A percentile compares a stretch with the other conserved stretches of the same genome.
These are phyloP conservation scores for Ecytonucleospora hepatopenaei DNA, from an alignment of 371 early-diverging fungal genomes.

Conservation along the genomic window DNA sequence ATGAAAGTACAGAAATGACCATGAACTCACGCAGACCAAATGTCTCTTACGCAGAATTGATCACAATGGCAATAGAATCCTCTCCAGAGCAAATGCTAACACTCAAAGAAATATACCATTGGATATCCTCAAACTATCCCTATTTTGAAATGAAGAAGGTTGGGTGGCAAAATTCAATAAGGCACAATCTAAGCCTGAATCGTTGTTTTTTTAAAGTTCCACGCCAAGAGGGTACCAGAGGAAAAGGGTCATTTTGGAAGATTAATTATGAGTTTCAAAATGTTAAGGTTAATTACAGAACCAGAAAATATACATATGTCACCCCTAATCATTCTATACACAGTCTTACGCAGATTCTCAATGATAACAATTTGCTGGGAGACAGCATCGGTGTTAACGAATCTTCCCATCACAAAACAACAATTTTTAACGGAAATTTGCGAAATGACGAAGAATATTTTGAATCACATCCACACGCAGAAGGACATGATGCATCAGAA, in stretches of 20 bases:
- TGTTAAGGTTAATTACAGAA: slow-evolving; percentile 31
- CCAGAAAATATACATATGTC: slow-evolving; percentile 15
- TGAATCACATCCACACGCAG: neutral
- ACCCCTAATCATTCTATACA: slow-evolving; percentile 6
- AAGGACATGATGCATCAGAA: slow-evolving; percentile 6
- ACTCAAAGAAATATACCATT: slow-evolving; percentile 55
- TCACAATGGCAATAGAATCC: slow-evolving; percentile 53
- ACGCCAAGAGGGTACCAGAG: slow-evolving; percentile 35
- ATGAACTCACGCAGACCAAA: slow-evolving; percentile 37
- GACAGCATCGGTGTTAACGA: slow-evolving; percentile 55
- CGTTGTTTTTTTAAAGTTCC: slow-evolving; percentile 55
- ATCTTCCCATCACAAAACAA: slow-evolving; percentile 42
- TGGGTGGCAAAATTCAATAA: slow-evolving; percentile 57
- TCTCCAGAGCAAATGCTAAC: slow-evolving; percentile 51
- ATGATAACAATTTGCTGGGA: slow-evolving; percentile 40
- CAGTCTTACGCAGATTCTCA: slow-evolving; percentile 45
- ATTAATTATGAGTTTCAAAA: slow-evolving; percentile 43
- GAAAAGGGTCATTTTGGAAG: slow-evolving; percentile 55
- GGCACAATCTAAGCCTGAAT: slow-evolving; percentile 56
- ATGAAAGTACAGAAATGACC: too few species aligned
- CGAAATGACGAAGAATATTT: slow-evolving; percentile 30
- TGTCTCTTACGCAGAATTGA: slow-evolving; percentile 54
- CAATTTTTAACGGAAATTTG: slow-evolving; percentile 54
- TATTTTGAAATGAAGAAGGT: slow-evolving; percentile 45
- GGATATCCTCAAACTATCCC: slow-evolving; percentile 51